Base-by-base conservation (phyloP, 176 grass and related monocot genomes). In the Tillandsia leiboldiana region DNA sequence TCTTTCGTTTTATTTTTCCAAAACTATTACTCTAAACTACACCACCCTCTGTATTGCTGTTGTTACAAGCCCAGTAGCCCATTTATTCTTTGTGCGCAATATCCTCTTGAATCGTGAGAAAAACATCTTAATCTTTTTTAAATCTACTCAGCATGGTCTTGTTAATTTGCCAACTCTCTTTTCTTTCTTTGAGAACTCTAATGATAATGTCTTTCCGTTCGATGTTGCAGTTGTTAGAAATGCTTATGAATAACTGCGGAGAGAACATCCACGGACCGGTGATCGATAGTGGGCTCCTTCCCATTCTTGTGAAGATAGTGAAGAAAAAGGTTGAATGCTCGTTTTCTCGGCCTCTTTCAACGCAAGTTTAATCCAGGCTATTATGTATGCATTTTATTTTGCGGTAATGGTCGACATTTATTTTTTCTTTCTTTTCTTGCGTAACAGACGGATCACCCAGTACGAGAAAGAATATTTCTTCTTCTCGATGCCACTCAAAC, bases 381-480 rank as follows among this genome's bases (percentile, higher is more conserved):
- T 26, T 9, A 15, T 53, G 24, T 26, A 42, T 42, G 33, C 33
- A 42, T 42, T 42, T 8, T 7, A 42, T 42, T 42, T 42, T 42
- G 4, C 33, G 4, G 33, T 42, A 42, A 42, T 42, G 33, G 33
- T 7, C 8, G 33, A 42, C 12, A 78, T 2, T 51, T 65, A 10
- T 54, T 7, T 9, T 72, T 52, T 49, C 26, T 79, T 66, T 56
- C 17, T 3, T 26, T 64, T 49, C 69, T 56, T 78, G 13, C 9
- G 63, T 49, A 83, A 15, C 94, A 99, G 94, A 84, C 79, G n/a
- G 87, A 99, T 76, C 80, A 90, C 72, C 84, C 94, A 67, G 84
- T 99, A 67, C 83, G 89, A 59, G 94, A 99, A 85, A 93, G 88
- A 75, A 83, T 87, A 88, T 99, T 99, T 82, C 87, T 99, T 83